A percentile compares a stretch with the other conserved stretches of the same genome.
These are phyloP conservation scores for Rutstroemia sp. DNA, from an alignment of 2,329 filamentous ascomycete genomes.

Conservation along the genomic window DNA sequence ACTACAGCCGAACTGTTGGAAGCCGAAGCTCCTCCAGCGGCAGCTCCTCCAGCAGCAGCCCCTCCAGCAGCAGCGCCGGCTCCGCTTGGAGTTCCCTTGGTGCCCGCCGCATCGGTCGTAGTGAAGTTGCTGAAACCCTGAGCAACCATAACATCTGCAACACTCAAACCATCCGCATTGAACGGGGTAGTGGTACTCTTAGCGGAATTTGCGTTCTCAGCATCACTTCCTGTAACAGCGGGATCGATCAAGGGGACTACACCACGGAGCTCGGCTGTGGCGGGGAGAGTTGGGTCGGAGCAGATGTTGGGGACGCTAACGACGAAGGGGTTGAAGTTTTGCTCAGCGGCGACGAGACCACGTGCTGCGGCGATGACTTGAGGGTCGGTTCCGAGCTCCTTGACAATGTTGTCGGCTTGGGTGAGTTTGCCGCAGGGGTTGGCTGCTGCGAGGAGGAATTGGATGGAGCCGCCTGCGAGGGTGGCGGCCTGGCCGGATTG, in stretches of 20 bases:
- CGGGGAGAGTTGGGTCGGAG: conserved; percentile 53
- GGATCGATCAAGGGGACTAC: conserved; percentile 63
- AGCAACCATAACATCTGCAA: conserved; percentile 55
- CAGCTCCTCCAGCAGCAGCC: background rate
- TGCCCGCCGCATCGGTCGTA: conserved; percentile 30
- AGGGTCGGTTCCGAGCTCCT: conserved; percentile 51
- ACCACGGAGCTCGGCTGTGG: conserved; percentile 52
- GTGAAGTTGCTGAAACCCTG: conserved; percentile 59
- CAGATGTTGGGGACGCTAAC: conserved; percentile 55
- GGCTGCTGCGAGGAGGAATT: conserved; percentile 55
- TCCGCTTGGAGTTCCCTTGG: conserved; percentile 27
- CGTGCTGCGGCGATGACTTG: conserved; percentile 54
- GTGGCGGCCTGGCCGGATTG: conserved; percentile 53
- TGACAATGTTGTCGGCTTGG: conserved; percentile 57
- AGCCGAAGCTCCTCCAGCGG: conserved; percentile 9
- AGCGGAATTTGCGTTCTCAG: conserved; percentile 53
- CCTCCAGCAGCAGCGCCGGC: background rate
- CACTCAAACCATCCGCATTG: conserved; percentile 51
- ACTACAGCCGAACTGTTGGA: conserved; percentile 9
- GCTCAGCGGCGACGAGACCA: conserved; percentile 58
- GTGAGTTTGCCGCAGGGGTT: conserved; percentile 59
- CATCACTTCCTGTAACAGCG: conserved; percentile 46
- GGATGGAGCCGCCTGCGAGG: conserved; percentile 53
- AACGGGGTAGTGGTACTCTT: conserved; percentile 47
- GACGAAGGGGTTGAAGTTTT: conserved; percentile 65